Percentiles rank a stretch among this genome's conserved stretches.
Evolutionary conservation across 176 grass and related monocot genomes (phyloP).

Genomic region (Carex pumila): DNA sequence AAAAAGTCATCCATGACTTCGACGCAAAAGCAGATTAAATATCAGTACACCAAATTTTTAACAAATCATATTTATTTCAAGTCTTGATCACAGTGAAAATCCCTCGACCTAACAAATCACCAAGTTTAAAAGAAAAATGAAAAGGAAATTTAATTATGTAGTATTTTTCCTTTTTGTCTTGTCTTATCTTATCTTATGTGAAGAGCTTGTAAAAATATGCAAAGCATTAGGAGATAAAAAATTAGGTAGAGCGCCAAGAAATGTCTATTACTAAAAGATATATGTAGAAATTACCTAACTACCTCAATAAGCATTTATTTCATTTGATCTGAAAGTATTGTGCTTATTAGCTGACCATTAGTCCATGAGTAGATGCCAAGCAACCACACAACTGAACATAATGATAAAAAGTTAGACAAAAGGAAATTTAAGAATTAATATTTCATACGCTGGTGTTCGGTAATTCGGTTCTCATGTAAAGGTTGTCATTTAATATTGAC

Average conservation of each 20-base stretch:
- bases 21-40: not conserved
- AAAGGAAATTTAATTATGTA: not conserved
- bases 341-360: not conserved
- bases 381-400: not conserved
- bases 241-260: too few species aligned
- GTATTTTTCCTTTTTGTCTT: not conserved
- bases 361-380: not conserved
- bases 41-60: not conserved
- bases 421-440: too few species aligned
- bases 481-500: too few species aligned
- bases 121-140: not conserved
- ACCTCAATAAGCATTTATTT: too few species aligned
- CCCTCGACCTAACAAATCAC: not conserved
- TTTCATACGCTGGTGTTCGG: too few species aligned
- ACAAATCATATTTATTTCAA: not conserved
- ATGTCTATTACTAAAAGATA: too few species aligned
- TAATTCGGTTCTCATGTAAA: too few species aligned
- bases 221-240: too few species aligned
- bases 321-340: too few species aligned
- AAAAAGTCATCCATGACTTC: not conserved
- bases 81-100: not conserved
- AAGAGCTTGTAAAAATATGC: not conserved
- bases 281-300: too few species aligned
- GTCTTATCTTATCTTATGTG: not conserved
- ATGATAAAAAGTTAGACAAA: not conserved